phyloP scores from a whole-genome alignment of 352 stramenopile species.

The Globisporangium alternatum region DNA sequence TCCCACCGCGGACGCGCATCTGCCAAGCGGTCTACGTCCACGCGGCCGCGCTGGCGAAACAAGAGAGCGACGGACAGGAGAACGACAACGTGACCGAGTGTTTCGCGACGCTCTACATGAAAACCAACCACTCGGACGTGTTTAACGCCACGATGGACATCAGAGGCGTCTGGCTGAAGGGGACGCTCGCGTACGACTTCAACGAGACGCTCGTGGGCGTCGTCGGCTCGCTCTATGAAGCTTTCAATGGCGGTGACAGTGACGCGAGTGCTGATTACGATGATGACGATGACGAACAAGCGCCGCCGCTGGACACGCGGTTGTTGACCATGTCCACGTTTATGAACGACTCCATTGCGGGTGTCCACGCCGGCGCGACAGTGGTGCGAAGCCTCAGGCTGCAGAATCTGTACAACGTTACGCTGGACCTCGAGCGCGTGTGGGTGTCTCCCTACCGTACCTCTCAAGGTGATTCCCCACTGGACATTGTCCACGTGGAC shows the following conservation, averaged over 20 bases:
- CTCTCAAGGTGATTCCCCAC: neutral
- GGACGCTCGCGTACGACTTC: constrained; percentile 25
- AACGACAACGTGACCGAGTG: constrained; percentile 1
- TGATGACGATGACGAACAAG: neutral
- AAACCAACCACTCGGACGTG: constrained; percentile 30
- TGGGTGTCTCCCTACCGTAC: constrained; percentile 21
- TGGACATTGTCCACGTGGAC: constrained; percentile 29
- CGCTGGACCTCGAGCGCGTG: constrained; percentile 42
- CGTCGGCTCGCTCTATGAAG: neutral
- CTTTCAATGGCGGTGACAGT: neutral
- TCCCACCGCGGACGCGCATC: constrained; percentile 35
- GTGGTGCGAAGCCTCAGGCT: constrained; percentile 6
- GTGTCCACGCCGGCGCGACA: constrained; percentile 14
- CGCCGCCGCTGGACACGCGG: neutral
- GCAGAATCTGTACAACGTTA: constrained; percentile 37
- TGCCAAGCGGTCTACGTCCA: constrained; percentile 32
- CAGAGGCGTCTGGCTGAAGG: constrained; percentile 25
- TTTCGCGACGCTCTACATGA: constrained; percentile 29
- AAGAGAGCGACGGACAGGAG: neutral
- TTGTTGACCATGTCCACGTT: constrained; percentile 7
- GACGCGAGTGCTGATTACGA: constrained; percentile 4
- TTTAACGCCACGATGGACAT: constrained; percentile 21
- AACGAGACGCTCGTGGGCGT: constrained; percentile 31
- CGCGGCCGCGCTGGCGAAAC: neutral
- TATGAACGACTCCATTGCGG: constrained; percentile 7